Evolutionary conservation across 352 stramenopile species (phyloP), one percentile per base, ranked within the genome.

Genomic region (Globisporangium solare): DNA sequence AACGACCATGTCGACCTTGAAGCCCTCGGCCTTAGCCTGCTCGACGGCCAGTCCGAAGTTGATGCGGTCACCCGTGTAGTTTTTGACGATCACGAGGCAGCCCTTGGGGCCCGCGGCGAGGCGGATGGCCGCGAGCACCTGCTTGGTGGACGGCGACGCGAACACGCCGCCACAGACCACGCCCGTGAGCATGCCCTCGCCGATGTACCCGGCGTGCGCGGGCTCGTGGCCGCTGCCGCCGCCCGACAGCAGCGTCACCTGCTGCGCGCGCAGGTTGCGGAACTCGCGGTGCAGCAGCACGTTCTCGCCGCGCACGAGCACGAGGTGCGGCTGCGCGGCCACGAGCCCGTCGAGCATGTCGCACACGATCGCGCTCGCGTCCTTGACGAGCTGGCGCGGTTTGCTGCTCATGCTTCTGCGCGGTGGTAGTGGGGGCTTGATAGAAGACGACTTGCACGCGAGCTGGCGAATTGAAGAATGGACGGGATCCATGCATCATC

Each of bases 1-100:
- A 31, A 99, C 79, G 11, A 99, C 92, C 89, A 99, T 98, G 64
- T 93, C 79, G 47, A 88, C 92, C 35, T 87, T 66, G 56, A 95
- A 76, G 4, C 92, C 92, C 58, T 98, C 86, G 11, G 87, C 72
- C 71, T 97, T 97, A 48, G 97, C 96, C 47, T 94, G 86, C 76
- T 99, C 97, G 31, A 96, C 90, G 6, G 97, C 97, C 63, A 99
- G 88, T 0, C 96, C 97, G 71, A 99, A 99, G 76, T 99, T 99
- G 41, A 99, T 79, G 42, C 95, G 84, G 75, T 99, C 97, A 22
- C 97, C 96, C 2, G 96, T 99, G 83, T 99, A 99, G 79, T 99
- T 99, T 82, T 99, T 99, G 31, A 99, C 94, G 49, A 99, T 88
- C 2, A 99, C 62, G 6, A 99, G 71, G 58, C 93, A 98, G 42